Evolutionary conservation across 306 rosid species (phyloP), one percentile per base, ranked within the genome.

Genomic region (Sicyos baderoa): DNA sequence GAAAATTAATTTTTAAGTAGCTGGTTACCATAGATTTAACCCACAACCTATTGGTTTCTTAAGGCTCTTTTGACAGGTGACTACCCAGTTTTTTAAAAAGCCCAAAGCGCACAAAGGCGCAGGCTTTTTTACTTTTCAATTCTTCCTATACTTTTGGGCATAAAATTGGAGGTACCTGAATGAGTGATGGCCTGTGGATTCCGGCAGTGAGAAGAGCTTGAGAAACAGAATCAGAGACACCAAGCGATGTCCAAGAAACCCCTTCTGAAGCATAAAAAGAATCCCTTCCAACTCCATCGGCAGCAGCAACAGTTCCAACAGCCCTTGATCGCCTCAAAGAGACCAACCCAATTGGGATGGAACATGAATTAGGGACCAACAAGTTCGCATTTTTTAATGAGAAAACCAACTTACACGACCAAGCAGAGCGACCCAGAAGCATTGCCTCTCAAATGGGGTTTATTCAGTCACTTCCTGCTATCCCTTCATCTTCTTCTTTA

Each of bases 191-290:
- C 73, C 83, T 85, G 12, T 78, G 84, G 42, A 93, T 80, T 35
- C 96, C 97, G 55, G 88, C 86, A 69, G 70, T 75, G 54, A 76
- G 74, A 49, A 93, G 91, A 35, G 96, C 89, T 51, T 65, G 81
- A 77, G 96, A 93, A 74, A 93, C 61, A 72, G 83, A 73, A 64
- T 90, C 89, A 58, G 98, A 93, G 10, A 89, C 76, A 54, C 94
- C 96, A 1, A 93, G 87, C 21, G 96, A 85, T 9, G 78, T 70
- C 98, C 98, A 89, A 10, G 83, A 81, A 85, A 93, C 90, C 74
- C 75, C 76, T 25, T 89, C 97, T 22, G 86, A 87, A 8, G 94
- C 83, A 62, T 76, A 88, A 68, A 93, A 93, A 44, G 94, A 85
- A 61, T 93, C 96, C 65, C 76, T 77, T 44, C 86, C 87, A 2